Conservation (phyloP, 2,329 filamentous ascomycete genomes). For the Coniochaeta pulveracea region DNA sequence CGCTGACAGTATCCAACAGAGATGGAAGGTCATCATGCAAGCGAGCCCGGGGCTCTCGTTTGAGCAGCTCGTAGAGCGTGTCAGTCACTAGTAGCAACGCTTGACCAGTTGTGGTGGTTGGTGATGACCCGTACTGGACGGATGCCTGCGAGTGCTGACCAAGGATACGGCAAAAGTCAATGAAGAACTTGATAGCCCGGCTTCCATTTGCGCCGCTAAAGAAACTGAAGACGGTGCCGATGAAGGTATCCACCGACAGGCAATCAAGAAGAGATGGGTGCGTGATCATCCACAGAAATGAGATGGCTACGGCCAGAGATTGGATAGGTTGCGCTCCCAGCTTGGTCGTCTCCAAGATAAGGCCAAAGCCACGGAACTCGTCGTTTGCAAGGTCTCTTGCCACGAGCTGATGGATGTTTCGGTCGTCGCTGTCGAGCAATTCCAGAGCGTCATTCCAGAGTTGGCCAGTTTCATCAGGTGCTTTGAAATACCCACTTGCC, state of each 20-base stretch:
- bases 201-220: conserved; percentile 21
- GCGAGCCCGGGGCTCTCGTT: too few relatives aligned
- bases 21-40: too few relatives aligned
- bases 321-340: not conserved
- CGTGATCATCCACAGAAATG: conserved; percentile 21
- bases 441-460: not conserved
- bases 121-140: not conserved
- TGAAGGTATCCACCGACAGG: conserved; percentile 23
- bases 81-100: not conserved
- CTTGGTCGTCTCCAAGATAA: not conserved
- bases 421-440: not conserved
- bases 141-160: not conserved
- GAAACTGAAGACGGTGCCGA: conserved; percentile 22
- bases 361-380: not conserved
- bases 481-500: too few relatives aligned
- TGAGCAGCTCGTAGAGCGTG: not conserved
- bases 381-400: not conserved
- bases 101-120: not conserved
- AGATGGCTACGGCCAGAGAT: conserved; percentile 5
- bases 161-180: conserved; percentile 9
- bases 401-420: not conserved
- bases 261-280: conserved; percentile 22
- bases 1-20: too few relatives aligned
- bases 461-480: not conserved
- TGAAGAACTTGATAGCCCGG: conserved; percentile 17